phyloP scores from a whole-genome alignment of 164 flowering plant species.

The Dillenia turbinata region DNA sequence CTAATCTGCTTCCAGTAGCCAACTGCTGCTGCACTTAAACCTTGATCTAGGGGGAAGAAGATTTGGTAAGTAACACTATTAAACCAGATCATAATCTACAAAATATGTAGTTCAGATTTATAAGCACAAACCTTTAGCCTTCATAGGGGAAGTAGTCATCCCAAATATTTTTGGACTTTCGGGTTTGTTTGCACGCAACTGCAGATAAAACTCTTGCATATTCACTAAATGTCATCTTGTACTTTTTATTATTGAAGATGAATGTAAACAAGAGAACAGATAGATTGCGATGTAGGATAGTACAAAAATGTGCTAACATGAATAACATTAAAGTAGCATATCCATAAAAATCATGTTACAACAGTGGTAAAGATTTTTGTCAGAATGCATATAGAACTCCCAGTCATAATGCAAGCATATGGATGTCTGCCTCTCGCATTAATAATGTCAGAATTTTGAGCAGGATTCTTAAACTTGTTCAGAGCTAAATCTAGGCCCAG shows the following conservation, averaged over 20 bases:
- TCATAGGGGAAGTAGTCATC: constrained; percentile 90
- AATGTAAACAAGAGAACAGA: no score
- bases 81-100: not conserved
- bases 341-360: no score
- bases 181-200: constrained; percentile 13
- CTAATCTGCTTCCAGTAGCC: constrained; percentile 42
- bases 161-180: constrained; percentile 80
- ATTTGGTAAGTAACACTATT: not conserved
- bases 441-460: no score
- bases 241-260: no score
- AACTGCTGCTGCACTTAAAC: constrained; percentile 24
- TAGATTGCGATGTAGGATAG: no score
- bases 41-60: constrained; percentile 30
- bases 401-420: constrained; percentile 80
- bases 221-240: no score
- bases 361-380: no score
- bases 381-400: constrained; percentile 15
- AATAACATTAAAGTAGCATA: no score
- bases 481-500: no score
- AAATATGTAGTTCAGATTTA: not conserved
- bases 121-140: constrained; percentile 53
- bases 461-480: no score
- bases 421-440: constrained; percentile 69
- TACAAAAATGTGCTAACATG: no score
- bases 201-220: constrained; percentile 69